Evolutionary conservation across 108 stramenopile genomes (phyloP), one percentile per base, ranked within the genome.

Genomic region (Skeletonema menzelii): DNA sequence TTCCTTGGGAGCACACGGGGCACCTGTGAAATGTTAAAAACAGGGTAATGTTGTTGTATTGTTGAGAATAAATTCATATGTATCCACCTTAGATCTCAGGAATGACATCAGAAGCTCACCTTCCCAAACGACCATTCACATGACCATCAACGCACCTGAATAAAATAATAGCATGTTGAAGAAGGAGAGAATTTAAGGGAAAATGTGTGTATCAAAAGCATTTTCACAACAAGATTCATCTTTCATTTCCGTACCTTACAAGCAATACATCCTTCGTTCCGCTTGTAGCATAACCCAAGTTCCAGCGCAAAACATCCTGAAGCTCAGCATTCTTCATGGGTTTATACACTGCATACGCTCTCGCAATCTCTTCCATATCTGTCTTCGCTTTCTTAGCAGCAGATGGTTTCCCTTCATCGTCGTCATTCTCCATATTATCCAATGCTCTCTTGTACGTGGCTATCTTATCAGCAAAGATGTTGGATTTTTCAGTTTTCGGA

Each of bases 301-400:
- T 94, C 89, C 91, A 94, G 1, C 87, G 65, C 61, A 94, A 63
- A 15, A 86, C 28, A 67, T 90, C 88, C 62, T 94, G 87, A 42
- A 94, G 77, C 32, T 84, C 85, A 15, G 79, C 87, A 26, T 38
- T 63, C 37, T 81, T 91, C 56, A 59, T 72, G n/a, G 79, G 78
- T 1, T 75, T 55, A 65, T 88, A 85, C 32, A 72, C 69, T 34
- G 19, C 68, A 49, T 67, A 80, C 67, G 60, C 84, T 56, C 62
- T 57, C 14, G 63, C 85, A 49, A 67, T 60, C 44, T 30, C 49
- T 24, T 58, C 38, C 30, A 81, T 30, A 19, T 59, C 56, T 35
- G 31, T 75, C 65, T 83, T 87, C n/a, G 63, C 68, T 69, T 83
- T 85, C 44, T 85, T 87, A 34, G 55, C 19, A 3, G 79, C 53